phyloP scores from a whole-genome alignment of 352 stramenopile genomes.

The Pythium aristosporum region DNA sequence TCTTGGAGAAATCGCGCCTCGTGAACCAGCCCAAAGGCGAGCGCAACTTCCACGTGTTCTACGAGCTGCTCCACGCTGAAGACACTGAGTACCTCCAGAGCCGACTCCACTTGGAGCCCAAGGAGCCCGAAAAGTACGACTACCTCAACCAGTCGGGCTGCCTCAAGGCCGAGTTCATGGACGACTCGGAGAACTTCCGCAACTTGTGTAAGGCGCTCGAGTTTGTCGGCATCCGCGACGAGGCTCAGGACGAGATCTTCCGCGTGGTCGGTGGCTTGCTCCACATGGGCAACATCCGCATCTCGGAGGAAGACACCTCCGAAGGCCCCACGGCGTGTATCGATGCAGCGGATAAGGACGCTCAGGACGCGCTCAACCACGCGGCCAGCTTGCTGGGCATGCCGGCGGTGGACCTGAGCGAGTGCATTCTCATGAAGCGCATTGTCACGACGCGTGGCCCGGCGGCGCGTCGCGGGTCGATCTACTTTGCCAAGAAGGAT shows the following conservation, averaged over 20 bases:
- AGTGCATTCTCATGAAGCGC: constrained; percentile 78
- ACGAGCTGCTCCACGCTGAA: constrained; percentile 73
- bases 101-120: constrained; percentile 53
- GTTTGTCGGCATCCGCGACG: constrained; percentile 70
- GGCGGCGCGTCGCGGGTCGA: constrained; percentile 61
- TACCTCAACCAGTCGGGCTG: constrained; percentile 82
- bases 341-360: constrained; percentile 38
- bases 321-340: constrained; percentile 76
- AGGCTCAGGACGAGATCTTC: constrained; percentile 73
- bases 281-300: constrained; percentile 79
- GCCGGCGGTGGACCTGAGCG: constrained; percentile 52
- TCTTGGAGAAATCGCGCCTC: constrained; percentile 83
- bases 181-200: constrained; percentile 68
- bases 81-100: constrained; percentile 48
- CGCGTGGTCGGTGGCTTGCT: constrained; percentile 66
- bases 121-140: constrained; percentile 56
- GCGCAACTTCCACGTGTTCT: constrained; percentile 88
- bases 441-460: constrained; percentile 66
- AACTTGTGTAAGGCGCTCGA: constrained; percentile 64
- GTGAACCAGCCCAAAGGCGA: constrained; percentile 74
- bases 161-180: constrained; percentile 63
- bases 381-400: constrained; percentile 71
- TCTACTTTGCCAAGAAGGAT: constrained; percentile 79
- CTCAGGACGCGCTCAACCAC: constrained; percentile 44
- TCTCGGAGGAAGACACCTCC: constrained; percentile 67